Evolutionary conservation across 2,329 filamentous ascomycete species (phyloP).

Genomic region (Fusarium buharicum): DNA sequence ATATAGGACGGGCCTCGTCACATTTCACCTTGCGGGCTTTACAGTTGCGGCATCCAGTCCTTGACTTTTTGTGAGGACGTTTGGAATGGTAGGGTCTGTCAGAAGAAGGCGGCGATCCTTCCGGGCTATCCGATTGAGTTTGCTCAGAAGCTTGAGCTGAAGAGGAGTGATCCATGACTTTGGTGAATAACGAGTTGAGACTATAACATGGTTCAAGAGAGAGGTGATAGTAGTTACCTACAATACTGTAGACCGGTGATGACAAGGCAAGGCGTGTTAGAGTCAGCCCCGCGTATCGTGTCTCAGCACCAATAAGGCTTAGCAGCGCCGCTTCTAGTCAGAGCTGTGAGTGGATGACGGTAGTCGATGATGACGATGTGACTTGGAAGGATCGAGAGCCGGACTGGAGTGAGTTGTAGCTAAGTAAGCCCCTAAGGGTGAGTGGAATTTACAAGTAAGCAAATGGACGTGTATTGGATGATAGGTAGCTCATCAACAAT

Average conservation of each 20-base stretch:
- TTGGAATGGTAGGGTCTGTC: constrained; percentile 54
- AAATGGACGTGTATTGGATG: no score
- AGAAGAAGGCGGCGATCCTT: constrained; percentile 19
- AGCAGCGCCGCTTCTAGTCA: constrained; percentile 4
- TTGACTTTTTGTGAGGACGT: constrained; percentile 65
- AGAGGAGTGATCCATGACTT: constrained; percentile 19
- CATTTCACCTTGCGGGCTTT: constrained; percentile 59
- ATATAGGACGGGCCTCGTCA: constrained; percentile 62
- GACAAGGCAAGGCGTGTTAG: constrained; percentile 9
- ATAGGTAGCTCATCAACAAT: no score
- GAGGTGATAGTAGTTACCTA: not conserved
- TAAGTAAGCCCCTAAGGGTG: no score
- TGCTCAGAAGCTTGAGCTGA: not conserved
- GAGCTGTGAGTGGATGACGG: constrained; percentile 27
- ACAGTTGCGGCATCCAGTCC: constrained; percentile 64
- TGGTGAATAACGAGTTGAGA: not conserved
- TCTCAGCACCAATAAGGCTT: constrained; percentile 27
- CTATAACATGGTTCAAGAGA: not conserved
- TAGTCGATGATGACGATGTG: constrained; percentile 33
- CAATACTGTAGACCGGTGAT: not conserved
- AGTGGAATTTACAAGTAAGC: no score
- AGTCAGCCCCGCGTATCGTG: constrained; percentile 26
- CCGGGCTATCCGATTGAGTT: constrained; percentile 14
- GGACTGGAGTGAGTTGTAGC: no score
- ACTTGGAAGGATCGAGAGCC: not conserved